Percentiles rank a stretch among this genome's conserved stretches.
phyloP scores from a whole-genome alignment of 495 filamentous ascomycete genomes.

The Aspergillus saccharolyticus region DNA sequence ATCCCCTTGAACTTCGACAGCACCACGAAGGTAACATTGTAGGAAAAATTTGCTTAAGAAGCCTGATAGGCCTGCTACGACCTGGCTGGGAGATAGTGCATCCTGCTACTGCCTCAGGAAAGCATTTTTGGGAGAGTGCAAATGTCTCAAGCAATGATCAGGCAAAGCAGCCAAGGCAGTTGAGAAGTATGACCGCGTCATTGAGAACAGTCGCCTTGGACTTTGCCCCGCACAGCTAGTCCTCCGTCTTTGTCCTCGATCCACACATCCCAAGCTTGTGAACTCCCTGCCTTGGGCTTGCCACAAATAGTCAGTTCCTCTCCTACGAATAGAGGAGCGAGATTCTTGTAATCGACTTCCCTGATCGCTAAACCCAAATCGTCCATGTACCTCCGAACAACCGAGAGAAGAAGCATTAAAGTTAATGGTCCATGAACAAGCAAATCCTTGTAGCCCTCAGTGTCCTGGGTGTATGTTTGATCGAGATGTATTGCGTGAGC shows the following conservation, averaged over 20 bases:
- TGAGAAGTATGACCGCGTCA: neutral
- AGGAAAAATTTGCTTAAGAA: too few species aligned
- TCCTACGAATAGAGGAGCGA: slow-evolving; percentile 73
- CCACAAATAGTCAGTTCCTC: slow-evolving; percentile 60
- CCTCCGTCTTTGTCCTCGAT: slow-evolving; percentile 56
- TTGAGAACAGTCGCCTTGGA: slow-evolving; percentile 4
- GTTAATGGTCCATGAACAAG: slow-evolving; percentile 84
- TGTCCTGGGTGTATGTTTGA: slow-evolving; percentile 56
- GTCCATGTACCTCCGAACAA: slow-evolving; percentile 49
- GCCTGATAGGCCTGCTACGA: too few species aligned
- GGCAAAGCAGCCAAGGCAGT: neutral
- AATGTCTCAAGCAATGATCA: neutral
- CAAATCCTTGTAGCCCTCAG: slow-evolving; percentile 68
- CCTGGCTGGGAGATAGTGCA: too few species aligned
- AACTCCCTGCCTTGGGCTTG: slow-evolving; percentile 26
- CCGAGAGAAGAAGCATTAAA: slow-evolving; percentile 66
- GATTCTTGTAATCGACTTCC: slow-evolving; percentile 69
- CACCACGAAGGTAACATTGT: too few species aligned
- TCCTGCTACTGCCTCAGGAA: too few species aligned
- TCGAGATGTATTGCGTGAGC: slow-evolving; percentile 85
- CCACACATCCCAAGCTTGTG: slow-evolving; percentile 56
- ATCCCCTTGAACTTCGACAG: too few species aligned
- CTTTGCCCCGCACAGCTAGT: slow-evolving; percentile 56
- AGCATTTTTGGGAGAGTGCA: too few species aligned
- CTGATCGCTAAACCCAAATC: slow-evolving; percentile 29